Percentiles rank a stretch among this genome's conserved stretches.
phyloP scores from a whole-genome alignment of 129 eudicot species.

The Silybum marianum region DNA sequence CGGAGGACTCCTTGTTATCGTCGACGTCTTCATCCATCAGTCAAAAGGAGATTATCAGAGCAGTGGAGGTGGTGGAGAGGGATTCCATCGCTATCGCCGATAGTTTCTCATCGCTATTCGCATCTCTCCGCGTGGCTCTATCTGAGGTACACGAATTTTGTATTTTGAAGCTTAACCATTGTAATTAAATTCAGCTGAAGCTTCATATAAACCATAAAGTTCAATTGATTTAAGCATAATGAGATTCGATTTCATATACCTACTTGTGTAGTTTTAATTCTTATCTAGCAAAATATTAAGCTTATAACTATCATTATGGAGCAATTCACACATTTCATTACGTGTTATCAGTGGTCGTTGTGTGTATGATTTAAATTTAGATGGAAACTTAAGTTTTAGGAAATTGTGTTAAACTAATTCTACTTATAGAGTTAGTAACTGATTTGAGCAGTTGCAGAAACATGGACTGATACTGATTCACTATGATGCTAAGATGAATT shows the following conservation, averaged over 20 bases:
- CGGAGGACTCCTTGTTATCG: constrained; percentile 4
- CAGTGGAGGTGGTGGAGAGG: constrained; percentile 74
- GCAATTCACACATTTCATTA: background rate
- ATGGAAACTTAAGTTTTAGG: background rate
- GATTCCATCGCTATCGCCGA: constrained; percentile 87
- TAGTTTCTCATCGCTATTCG: constrained; percentile 78
- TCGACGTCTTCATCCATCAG: constrained; percentile 29
- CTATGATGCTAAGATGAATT: background rate
- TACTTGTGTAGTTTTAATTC: background rate
- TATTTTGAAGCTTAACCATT: background rate
- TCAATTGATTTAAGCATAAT: background rate
- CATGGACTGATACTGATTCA: background rate
- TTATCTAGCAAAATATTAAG: background rate
- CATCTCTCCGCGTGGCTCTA: constrained; percentile 79
- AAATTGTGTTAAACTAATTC: background rate
- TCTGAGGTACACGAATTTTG: constrained; percentile 56
- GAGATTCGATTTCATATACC: constrained; percentile 7
- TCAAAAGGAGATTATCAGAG: constrained; percentile 60
- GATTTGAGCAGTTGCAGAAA: background rate
- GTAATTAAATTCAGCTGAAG: background rate
- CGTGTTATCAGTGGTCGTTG: background rate
- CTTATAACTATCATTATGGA: background rate
- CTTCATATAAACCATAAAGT: background rate
- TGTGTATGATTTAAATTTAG: background rate
- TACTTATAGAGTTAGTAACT: background rate